These are phyloP conservation scores for Selaginella tamariscina DNA, from an alignment of 75 land plant species.

Conservation along the genomic window DNA sequence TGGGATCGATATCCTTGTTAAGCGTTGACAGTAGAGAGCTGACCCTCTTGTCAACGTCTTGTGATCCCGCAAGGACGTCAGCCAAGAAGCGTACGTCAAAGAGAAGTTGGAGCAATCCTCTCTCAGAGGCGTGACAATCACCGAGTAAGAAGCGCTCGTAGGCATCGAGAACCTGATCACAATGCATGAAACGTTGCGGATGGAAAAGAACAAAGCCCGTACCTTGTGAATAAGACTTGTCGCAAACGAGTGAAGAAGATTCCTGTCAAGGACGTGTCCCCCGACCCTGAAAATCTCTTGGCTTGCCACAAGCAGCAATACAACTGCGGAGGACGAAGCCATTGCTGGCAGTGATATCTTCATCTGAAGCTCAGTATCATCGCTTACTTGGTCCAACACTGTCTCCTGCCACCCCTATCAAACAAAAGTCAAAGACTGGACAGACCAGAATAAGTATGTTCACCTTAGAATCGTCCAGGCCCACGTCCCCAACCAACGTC, in stretches of 20 bases:
- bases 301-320: slow-evolving; percentile 78
- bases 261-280: slow-evolving; percentile 88
- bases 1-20: slow-evolving; percentile 74
- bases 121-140: slow-evolving; percentile 61
- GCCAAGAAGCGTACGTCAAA: slow-evolving; percentile 66
- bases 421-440: slow-evolving; percentile 14
- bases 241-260: slow-evolving; percentile 68
- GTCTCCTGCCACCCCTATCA: slow-evolving; percentile 96
- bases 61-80: slow-evolving; percentile 82
- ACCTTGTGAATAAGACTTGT: slow-evolving; percentile 67
- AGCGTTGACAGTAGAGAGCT: slow-evolving; percentile 33
- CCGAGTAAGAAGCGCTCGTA: slow-evolving; percentile 51
- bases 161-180: slow-evolving; percentile 46
- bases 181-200: neutral
- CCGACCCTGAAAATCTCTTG: slow-evolving; percentile 83
- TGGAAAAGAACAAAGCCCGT: slow-evolving; percentile 1
- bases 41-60: slow-evolving; percentile 31
- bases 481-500: slow-evolving; percentile 41
- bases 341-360: slow-evolving; percentile 75
- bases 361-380: slow-evolving; percentile 44
- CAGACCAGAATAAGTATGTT: too few species aligned
- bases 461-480: slow-evolving; percentile 67
- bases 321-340: slow-evolving; percentile 78
- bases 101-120: slow-evolving; percentile 75
- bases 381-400: slow-evolving; percentile 44